These are phyloP conservation scores for Populus nigra DNA, from an alignment of 345 rosid species.

Conservation along the genomic window DNA sequence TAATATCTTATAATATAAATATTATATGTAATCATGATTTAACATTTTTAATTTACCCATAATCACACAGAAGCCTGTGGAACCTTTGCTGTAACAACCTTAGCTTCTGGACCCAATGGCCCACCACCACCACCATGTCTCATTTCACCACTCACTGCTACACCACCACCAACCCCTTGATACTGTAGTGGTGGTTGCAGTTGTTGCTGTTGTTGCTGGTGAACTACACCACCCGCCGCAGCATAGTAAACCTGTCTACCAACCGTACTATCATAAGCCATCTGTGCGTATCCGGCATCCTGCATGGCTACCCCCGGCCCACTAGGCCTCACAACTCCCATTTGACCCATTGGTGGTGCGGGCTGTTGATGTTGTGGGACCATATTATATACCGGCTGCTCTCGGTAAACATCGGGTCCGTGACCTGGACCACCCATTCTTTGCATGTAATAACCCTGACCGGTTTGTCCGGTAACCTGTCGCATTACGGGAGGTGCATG, in stretches of 20 bases:
- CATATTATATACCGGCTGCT: conserved; percentile 60
- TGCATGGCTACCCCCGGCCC: conserved; percentile 33
- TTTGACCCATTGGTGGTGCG: conserved; percentile 22
- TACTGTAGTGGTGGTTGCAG: conserved; percentile 38
- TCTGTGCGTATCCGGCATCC: conserved; percentile 50
- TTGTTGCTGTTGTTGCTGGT: conserved; percentile 14
- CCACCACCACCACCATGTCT: conserved; percentile 29
- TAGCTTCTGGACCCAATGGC: conserved; percentile 35
- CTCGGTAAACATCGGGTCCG: conserved; percentile 62
- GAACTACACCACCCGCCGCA: conserved; percentile 42
- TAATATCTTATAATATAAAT: conserved; percentile 5
- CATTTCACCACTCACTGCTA: conserved; percentile 45
- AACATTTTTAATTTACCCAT: background rate
- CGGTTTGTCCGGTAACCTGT: conserved; percentile 43
- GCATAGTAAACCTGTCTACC: conserved; percentile 75
- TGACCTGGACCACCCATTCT: conserved; percentile 34
- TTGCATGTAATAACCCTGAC: conserved; percentile 75
- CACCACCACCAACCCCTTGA: conserved; percentile 50
- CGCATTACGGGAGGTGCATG: conserved; percentile 47
- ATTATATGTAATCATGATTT: background rate
- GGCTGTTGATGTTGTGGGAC: conserved; percentile 33
- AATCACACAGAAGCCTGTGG: conserved; percentile 41
- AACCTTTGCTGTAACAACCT: conserved; percentile 31
- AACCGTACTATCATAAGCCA: conserved; percentile 48
- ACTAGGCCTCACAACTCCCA: conserved; percentile 41